These are phyloP conservation scores for Fistulifera pelliculosa DNA, from an alignment of 108 stramenopile genomes.

Conservation along the genomic window DNA sequence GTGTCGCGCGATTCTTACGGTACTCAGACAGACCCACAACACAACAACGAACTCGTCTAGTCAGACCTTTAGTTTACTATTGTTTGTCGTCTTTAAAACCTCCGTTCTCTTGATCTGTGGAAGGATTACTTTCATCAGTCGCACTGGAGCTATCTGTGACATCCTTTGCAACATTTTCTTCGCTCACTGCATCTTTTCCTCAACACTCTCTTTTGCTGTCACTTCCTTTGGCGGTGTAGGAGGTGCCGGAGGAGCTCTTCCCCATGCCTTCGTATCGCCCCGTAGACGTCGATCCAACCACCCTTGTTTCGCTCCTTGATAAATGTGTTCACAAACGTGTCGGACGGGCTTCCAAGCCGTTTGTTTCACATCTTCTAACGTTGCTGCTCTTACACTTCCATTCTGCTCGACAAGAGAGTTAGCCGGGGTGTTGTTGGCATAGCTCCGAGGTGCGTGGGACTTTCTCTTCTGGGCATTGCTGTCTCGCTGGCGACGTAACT, in stretches of 20 bases:
- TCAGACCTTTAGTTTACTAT: slow-evolving; percentile 2
- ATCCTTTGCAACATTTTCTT: slow-evolving; percentile 10
- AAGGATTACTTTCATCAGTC: neutral
- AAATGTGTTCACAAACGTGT: slow-evolving; percentile 55
- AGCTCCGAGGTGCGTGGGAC: slow-evolving; percentile 9
- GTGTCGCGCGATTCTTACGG: too few species aligned
- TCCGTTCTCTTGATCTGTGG: slow-evolving; percentile 7
- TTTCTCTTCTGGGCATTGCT: slow-evolving; percentile 2
- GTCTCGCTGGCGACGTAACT: slow-evolving; percentile 28
- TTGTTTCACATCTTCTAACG: slow-evolving; percentile 55
- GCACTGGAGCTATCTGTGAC: neutral
- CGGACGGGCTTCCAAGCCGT: slow-evolving; percentile 69
- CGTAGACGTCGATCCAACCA: slow-evolving; percentile 58
- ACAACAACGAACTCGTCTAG: neutral
- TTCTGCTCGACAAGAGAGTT: slow-evolving; percentile 72
- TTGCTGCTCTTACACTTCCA: slow-evolving; percentile 57
- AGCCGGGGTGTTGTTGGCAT: slow-evolving; percentile 27
- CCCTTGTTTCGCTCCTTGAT: slow-evolving; percentile 56
- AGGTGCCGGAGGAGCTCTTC: slow-evolving; percentile 23
- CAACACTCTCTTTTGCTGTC: slow-evolving; percentile 11
- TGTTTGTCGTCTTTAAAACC: slow-evolving; percentile 3
- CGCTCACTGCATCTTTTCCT: slow-evolving; percentile 6
- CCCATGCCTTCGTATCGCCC: slow-evolving; percentile 62
- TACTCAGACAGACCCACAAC: too few species aligned
- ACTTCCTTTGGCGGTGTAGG: neutral